Evolutionary conservation across 2,329 filamentous ascomycete species (phyloP).

Genomic region (Penicillium freii): DNA sequence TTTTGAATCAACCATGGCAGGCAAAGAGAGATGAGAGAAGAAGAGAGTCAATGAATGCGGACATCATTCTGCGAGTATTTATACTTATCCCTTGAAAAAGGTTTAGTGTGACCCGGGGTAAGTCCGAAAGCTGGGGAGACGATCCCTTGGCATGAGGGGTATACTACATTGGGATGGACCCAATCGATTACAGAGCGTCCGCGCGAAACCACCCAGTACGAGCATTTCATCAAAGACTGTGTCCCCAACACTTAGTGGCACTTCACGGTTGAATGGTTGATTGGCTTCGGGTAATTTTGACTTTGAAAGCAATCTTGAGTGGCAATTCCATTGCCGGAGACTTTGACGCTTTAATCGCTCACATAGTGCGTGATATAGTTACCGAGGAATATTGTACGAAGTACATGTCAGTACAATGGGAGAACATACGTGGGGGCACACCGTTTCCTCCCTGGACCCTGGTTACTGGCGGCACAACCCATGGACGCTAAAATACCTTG

Average conservation of each 20-base stretch:
- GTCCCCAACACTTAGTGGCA: neutral
- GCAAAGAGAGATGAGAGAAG: neutral
- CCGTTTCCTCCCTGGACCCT: neutral
- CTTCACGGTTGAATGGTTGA: neutral
- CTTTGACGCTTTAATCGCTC: neutral
- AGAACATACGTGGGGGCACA: neutral
- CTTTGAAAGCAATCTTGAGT: neutral
- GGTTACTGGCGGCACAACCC: neutral
- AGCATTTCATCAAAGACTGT: neutral
- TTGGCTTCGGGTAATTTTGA: neutral
- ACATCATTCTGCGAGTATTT: neutral
- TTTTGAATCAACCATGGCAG: conserved; percentile 8
- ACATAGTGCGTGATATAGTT: neutral
- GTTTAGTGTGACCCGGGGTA: neutral
- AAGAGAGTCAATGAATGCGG: neutral
- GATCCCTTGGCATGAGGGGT: conserved; percentile 7
- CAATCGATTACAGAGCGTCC: conserved; percentile 2
- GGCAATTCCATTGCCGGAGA: neutral
- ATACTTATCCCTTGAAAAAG: neutral
- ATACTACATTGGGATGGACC: neutral
- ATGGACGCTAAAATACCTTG: neutral
- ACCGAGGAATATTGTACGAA: neutral
- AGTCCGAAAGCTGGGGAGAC: conserved; percentile 3
- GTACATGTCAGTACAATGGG: neutral
- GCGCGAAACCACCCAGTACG: neutral